Evolutionary conservation across 2,329 filamentous ascomycete genomes (phyloP).

Genomic region (Colletotrichum acutatum): DNA sequence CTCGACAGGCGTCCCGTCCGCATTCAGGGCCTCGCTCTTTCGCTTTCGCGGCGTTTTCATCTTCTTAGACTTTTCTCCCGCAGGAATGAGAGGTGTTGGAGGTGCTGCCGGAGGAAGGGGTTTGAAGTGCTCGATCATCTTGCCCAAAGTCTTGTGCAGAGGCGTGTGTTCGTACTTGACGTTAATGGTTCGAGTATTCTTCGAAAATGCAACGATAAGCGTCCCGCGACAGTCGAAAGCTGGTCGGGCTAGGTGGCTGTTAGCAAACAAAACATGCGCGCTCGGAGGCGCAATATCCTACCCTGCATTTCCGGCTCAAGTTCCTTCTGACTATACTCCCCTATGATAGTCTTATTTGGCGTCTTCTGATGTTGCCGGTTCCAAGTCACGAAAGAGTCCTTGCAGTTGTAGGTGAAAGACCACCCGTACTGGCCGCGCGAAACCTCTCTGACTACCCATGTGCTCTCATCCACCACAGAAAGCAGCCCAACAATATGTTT

Average conservation of each 20-base stretch:
- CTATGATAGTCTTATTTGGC: constrained; percentile 53
- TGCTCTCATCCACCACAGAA: constrained; percentile 57
- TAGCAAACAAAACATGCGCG: not conserved
- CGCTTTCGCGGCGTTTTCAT: constrained; percentile 42
- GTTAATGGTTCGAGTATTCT: constrained; percentile 57
- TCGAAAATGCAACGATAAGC: constrained; percentile 61
- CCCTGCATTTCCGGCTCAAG: constrained; percentile 57
- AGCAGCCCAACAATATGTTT: constrained; percentile 59
- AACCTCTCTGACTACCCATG: constrained; percentile 59
- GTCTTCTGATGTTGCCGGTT: constrained; percentile 56
- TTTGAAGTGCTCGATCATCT: constrained; percentile 59
- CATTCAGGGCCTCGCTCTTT: constrained; percentile 27
- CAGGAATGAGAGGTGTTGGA: constrained; percentile 39
- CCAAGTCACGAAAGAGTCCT: constrained; percentile 64
- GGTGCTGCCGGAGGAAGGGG: constrained; percentile 52
- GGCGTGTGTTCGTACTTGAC: constrained; percentile 68
- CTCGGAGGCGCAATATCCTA: constrained; percentile 42
- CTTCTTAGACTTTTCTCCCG: constrained; percentile 41
- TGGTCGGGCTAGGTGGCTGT: constrained; percentile 56
- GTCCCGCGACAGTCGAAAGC: constrained; percentile 69
- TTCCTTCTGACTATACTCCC: constrained; percentile 60
- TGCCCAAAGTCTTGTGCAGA: constrained; percentile 65
- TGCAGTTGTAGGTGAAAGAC: constrained; percentile 65
- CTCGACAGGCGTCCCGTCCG: constrained; percentile 36
- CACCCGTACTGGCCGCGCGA: constrained; percentile 60